Evolutionary conservation across 148 eudicot genomes (phyloP).

Genomic region (Vaccinium darrowii): DNA sequence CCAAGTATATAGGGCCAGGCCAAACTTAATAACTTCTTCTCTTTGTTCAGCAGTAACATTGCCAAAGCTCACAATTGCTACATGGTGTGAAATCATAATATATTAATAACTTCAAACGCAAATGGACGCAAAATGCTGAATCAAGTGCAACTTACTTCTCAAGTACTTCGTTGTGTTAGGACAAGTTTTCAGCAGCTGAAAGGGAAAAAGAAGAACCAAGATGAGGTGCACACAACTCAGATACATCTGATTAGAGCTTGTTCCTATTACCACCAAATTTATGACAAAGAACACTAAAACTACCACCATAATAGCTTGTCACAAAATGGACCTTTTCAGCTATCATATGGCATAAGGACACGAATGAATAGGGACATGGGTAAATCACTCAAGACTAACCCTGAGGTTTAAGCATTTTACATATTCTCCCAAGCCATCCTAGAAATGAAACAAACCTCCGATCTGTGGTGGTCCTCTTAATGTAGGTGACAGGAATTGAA

Average conservation of each 20-base stretch:
- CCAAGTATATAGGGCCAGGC: slow-evolving; percentile 69
- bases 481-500: background rate
- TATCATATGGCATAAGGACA: background rate
- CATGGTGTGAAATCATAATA: slow-evolving; percentile 5
- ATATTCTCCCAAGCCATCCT: background rate
- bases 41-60: slow-evolving; percentile 61
- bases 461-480: background rate
- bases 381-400: background rate
- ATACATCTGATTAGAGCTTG: background rate
- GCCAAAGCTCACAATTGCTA: slow-evolving; percentile 97
- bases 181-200: slow-evolving; percentile 83
- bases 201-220: slow-evolving; percentile 16
- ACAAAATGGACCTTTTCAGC: background rate
- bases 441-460: background rate
- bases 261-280: background rate
- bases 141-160: slow-evolving; percentile 62
- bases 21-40: slow-evolving; percentile 67
- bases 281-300: background rate
- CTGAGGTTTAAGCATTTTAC: background rate
- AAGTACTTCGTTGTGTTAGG: slow-evolving; percentile 54
- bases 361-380: background rate
- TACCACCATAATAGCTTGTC: background rate
- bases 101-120: background rate
- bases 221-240: background rate
- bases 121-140: slow-evolving; percentile 13